Base-by-base conservation (phyloP, 768 basidiomycete genomes). In the Psilocybe azurescens region DNA sequence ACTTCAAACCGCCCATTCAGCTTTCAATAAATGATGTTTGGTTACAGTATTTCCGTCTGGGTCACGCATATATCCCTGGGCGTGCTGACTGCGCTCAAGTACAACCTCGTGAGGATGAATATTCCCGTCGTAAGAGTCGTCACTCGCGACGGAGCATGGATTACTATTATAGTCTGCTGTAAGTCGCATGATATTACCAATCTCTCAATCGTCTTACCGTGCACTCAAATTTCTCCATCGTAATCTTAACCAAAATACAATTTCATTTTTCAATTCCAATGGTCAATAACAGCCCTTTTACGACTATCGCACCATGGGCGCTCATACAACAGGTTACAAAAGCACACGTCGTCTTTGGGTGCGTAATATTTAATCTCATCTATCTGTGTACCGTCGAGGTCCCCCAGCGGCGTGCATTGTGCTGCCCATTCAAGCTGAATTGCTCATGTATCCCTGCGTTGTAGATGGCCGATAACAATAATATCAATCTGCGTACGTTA, bases 271-370 rank as follows among this genome's bases (percentile, higher is more conserved):
- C 33, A 7, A 36, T 11, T 36, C 11, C 33, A 36, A 36, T 36
- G 7, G 33, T 24, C 24, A 36, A 36, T 36, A 11, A 36, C 3
- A 66, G 65, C 47, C 2, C n/a, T 63, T 0, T 62, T 60, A 51
- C 61, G n/a, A 18, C 47, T 1, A 54, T 60, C 7, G 32, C 63
- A 33, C 59, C 61, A 1, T 62, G 60, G 16, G 30, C 61, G 4
- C 32, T 63, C 18, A 29, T 58, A 9, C 44, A 44, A 8, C 54
- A 62, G 29, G 52, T 60, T 14, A 24, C 53, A 10, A 56, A 58
- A 55, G 58, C 50, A 1, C 61, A 66, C 46, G 10, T 62, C 4
- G 56, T 60, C 5, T 66, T 63, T 30, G 61, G 58, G 65, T 66
- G 32, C 16, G 65, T 47, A 3, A 3, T 24, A 33, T n/a, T 51